Base-by-base conservation (phyloP, 2,329 filamentous ascomycete species). In the Saccharata proteae region DNA sequence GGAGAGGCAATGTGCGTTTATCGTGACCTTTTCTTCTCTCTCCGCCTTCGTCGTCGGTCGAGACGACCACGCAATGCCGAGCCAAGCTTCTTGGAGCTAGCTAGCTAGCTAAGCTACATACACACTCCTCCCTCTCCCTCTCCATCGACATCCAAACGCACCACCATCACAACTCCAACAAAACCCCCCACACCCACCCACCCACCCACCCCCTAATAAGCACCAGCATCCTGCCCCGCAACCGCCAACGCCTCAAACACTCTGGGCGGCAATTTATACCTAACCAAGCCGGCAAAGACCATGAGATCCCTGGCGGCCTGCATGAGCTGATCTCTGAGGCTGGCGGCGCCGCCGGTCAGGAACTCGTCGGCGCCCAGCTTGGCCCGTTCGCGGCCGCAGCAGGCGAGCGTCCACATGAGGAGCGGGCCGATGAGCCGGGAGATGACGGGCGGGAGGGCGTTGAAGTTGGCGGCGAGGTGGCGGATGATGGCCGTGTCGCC, bases 371-470 rank as follows among this genome's bases (percentile, higher is more conserved):
- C 68, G 27, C 92, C 67, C 38, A 76, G 64, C 44, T 80, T 77
- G 39, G 54, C 51, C 14, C 82, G 73, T 57, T 93, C 79, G 35
- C 76, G 71, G 29, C 79, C 77, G 57, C 86, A 92, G 59, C 81
- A 85, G 24, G 79, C 71, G 43, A 98, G 83, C 29, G 84, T 84
- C 90, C 90, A 96, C 62, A 93, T 79, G 40, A 98, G 70, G 39
- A 96, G 67, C 55, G 88, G 84, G 12, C 88, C 88, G 45, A 94
- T 77, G 48, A 90, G 93, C 51, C 83, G 77, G 3, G 86, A 79
- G 23, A 98, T 80, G 6, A 85, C 74, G 43, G 83, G 74, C 4
- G 84, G 73, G 23, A 93, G 69, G 2, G 70, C 67, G 11, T 82
- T 72, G 59, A 98, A 96, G 39, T 77, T 78, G 45, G 82, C 75